Conservation (phyloP, 805 yeast species). For the Cyberlindnera sargentensis region DNA sequence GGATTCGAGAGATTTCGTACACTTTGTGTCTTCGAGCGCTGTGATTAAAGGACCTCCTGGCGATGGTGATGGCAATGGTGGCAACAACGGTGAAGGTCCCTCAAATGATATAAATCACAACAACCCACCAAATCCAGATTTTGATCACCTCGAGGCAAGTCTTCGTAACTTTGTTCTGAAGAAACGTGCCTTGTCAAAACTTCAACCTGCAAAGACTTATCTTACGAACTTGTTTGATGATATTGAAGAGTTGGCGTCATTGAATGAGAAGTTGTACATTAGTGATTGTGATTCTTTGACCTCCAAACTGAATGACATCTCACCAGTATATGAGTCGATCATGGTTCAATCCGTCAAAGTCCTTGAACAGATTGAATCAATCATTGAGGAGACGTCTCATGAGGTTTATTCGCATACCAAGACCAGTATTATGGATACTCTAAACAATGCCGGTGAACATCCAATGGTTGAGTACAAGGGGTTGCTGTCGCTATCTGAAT, state of each 20-base stretch:
- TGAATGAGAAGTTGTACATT: conserved; percentile 52
- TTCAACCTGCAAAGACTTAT: conserved; percentile 90
- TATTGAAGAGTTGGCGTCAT: conserved; percentile 46
- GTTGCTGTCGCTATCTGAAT: conserved; percentile 55
- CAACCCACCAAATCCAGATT: conserved; percentile 43
- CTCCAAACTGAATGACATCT: conserved; percentile 46
- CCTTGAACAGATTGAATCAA: conserved; percentile 49
- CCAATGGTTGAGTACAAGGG: conserved; percentile 56
- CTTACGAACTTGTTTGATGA: conserved; percentile 64
- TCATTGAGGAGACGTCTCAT: conserved; percentile 55
- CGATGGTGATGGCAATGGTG: conserved; percentile 31
- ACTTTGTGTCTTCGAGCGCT: conserved; percentile 71
- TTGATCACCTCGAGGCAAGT: conserved; percentile 79
- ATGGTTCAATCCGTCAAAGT: conserved; percentile 46
- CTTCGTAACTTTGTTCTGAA: conserved; percentile 81
- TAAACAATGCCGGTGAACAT: conserved; percentile 42
- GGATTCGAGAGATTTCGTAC: conserved; percentile 85
- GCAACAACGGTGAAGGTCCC: conserved; percentile 31
- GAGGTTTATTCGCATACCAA: conserved; percentile 57
- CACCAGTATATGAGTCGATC: conserved; percentile 56
- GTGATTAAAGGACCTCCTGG: conserved; percentile 32
- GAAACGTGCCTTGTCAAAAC: conserved; percentile 80
- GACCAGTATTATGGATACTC: conserved; percentile 40
- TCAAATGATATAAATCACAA: conserved; percentile 15
- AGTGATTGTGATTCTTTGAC: conserved; percentile 41